A percentile compares a stretch with the other conserved stretches of the same genome.
Evolutionary conservation across 148 eudicot species (phyloP).

Genomic region (Rhododendron simsii): DNA sequence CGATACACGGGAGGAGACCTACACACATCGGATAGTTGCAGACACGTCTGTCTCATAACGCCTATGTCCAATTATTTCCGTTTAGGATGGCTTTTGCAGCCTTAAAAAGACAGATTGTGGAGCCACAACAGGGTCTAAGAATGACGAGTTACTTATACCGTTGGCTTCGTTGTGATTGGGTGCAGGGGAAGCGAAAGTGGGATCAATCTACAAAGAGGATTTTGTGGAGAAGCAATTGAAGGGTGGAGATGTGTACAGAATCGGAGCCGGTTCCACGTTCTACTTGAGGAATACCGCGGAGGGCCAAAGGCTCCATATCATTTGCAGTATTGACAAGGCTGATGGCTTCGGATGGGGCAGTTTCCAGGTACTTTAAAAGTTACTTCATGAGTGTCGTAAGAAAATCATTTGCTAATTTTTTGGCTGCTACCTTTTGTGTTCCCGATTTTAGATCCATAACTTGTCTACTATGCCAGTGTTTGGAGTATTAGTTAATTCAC

Average conservation of each 20-base stretch:
- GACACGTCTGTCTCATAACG: not conserved
- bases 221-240: constrained; percentile 47
- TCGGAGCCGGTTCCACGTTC: constrained; percentile 71
- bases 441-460: not conserved
- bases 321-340: constrained; percentile 67
- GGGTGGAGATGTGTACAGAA: constrained; percentile 74
- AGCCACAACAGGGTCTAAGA: not conserved
- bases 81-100: not conserved
- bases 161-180: not conserved
- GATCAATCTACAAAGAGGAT: constrained; percentile 61
- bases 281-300: constrained; percentile 60
- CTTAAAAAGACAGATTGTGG: not conserved
- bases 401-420: not conserved
- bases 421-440: not conserved
- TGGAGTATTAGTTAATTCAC: not conserved
- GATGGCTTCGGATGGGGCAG: constrained; percentile 47
- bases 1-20: not conserved
- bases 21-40: not conserved
- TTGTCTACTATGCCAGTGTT: constrained; percentile 1
- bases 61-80: not conserved
- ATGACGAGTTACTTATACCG: not conserved
- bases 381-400: not conserved
- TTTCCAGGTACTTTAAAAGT: constrained; percentile 23
- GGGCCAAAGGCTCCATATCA: constrained; percentile 55
- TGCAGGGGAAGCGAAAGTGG: constrained; percentile 80